A percentile compares a stretch with the other conserved stretches of the same genome.
Conservation (phyloP, 306 rosid genomes). For the Dicorynia guianensis region DNA sequence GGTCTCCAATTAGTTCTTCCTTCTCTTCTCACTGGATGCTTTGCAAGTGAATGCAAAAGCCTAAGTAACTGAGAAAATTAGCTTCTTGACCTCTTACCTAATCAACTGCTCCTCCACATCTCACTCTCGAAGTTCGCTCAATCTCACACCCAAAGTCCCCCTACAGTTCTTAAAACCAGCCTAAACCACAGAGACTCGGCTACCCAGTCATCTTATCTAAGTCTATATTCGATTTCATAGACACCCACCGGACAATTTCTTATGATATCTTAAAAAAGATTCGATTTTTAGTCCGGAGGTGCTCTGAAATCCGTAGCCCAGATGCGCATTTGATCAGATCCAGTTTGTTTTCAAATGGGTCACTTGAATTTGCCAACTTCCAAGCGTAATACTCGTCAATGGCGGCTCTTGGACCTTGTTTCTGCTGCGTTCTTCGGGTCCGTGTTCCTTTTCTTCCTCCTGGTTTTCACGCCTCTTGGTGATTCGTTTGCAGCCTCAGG, state of each 20-base stretch:
- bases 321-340: slow-evolving; percentile 60
- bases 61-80: neutral
- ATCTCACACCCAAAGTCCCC: neutral
- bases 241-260: neutral
- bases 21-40: neutral
- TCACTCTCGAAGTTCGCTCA: neutral
- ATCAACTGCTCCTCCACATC: neutral
- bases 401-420: slow-evolving; percentile 80
- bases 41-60: neutral
- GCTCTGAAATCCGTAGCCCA: slow-evolving; percentile 5
- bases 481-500: slow-evolving; percentile 91
- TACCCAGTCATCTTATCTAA: neutral
- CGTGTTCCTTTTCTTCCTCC: slow-evolving; percentile 72
- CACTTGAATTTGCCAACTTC: slow-evolving; percentile 74
- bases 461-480: slow-evolving; percentile 76
- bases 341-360: slow-evolving; percentile 56
- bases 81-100: neutral
- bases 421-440: slow-evolving; percentile 67
- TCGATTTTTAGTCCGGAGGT: neutral
- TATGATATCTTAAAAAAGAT: neutral
- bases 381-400: slow-evolving; percentile 74
- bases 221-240: neutral
- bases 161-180: neutral
- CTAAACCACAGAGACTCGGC: neutral
- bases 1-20: neutral